Conservation (phyloP, 2,329 filamentous ascomycete genomes). For the Tolypocladium inflatum region DNA sequence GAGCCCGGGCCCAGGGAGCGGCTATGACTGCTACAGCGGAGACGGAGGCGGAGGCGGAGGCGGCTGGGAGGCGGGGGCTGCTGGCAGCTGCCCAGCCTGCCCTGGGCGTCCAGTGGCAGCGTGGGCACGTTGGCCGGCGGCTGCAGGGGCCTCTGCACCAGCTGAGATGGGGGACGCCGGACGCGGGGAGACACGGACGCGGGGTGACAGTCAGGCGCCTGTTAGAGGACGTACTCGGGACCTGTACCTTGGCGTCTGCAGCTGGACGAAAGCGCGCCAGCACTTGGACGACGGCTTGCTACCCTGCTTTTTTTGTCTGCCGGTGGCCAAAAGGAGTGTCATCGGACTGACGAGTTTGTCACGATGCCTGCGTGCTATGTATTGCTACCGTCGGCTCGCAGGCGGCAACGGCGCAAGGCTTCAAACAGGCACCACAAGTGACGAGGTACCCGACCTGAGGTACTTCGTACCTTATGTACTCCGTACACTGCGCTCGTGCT, state of each 20-base stretch:
- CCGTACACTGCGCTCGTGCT: background rate
- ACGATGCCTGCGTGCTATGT: background rate
- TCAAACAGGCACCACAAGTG: background rate
- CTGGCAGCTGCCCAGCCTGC: background rate
- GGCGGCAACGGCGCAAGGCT: conserved; percentile 5
- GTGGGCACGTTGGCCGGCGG: background rate
- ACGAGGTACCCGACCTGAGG: background rate
- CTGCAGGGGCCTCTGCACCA: background rate
- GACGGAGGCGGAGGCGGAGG: background rate
- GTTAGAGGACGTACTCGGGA: background rate
- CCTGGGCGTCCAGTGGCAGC: background rate
- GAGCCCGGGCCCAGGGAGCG: background rate
- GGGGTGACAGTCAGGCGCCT: background rate
- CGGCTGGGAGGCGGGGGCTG: background rate
- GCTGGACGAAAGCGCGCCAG: background rate
- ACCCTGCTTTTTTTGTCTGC: background rate
- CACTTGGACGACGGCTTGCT: background rate
- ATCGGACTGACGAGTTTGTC: background rate
- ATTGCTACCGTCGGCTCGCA: background rate
- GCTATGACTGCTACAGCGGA: background rate
- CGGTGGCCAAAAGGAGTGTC: background rate
- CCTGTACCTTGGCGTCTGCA: background rate
- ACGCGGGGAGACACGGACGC: background rate
- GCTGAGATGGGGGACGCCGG: background rate
- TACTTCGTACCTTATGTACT: too few species aligned